Base-by-base conservation (phyloP, 495 filamentous ascomycete species). In the Choiromyces venosus region DNA sequence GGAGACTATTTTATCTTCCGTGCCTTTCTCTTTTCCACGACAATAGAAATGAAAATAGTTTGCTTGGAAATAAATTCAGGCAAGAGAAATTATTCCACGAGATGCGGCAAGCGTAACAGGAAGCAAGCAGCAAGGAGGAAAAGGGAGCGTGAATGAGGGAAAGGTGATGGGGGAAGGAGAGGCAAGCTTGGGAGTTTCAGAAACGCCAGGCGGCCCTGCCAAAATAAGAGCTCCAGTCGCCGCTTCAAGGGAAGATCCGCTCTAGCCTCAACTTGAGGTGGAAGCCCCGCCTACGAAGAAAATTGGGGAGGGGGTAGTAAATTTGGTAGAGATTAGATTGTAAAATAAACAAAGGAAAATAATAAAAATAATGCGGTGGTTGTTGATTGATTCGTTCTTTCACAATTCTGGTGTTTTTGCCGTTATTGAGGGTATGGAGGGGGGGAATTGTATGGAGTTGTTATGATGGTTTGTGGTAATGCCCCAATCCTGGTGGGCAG, bases 171-270 rank as follows among this genome's bases (percentile, higher is more conserved):
- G 46, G 25, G 52, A 14, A 61, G 52, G 52, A 61, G 25, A 61
- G 52, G 52, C 1, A 33, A 61, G 52, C 52, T 61, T 61, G 52
- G 52, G 52, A 61, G 52, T 61, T 61, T 61, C 52, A 61, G 52
- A 61, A 61, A 61, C 25, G 52, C 25, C 52, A 33, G 52, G 52
- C 52, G 52, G 52, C 52, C 52, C 52, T 61, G 52, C 52, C 25
- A 33, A 61, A 61, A 61, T 61, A 9, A 61, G 52, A 61, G 52
- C 52, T 61, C 52, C 52, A 29, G 52, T 61, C n/a, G 52, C 52
- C 52, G 52, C 25, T 61, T 61, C 25, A 3, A 33, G 52, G 25
- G 25, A 61, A 33, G 52, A 61, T 61, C 52, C 25, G 52, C 52
- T 61, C 52, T 14, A 14, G 52, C 52, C 25, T 61, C 25, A 61